phyloP scores from a whole-genome alignment of 2,329 filamentous ascomycete species.

The Monilinia polystroma region DNA sequence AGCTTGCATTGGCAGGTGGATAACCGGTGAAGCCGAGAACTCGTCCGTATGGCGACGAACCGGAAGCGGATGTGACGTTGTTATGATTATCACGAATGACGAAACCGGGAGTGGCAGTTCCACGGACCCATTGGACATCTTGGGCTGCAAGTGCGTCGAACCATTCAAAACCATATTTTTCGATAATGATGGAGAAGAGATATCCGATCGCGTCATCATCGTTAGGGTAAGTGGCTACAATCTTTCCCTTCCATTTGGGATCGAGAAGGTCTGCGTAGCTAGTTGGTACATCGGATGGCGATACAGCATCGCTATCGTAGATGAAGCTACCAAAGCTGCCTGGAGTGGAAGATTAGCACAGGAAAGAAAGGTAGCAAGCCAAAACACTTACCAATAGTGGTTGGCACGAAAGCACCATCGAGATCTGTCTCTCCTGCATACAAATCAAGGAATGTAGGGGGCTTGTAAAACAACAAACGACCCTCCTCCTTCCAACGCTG shows the following conservation, averaged over 20 bases:
- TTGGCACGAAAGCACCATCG: constrained; percentile 5
- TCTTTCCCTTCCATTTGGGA: constrained; percentile 11
- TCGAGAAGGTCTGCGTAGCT: constrained; percentile 7
- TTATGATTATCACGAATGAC: constrained; percentile 3
- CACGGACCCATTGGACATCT: constrained; percentile 15
- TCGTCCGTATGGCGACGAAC: not conserved
- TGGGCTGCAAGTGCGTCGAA: not conserved
- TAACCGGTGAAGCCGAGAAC: constrained; percentile 2
- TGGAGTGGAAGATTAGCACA: not conserved
- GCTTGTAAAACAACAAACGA: constrained; percentile 7
- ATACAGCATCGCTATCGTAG: not conserved
- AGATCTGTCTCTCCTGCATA: constrained; percentile 8
- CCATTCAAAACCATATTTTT: constrained; percentile 7
- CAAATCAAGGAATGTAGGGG: not conserved
- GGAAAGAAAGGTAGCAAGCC: not conserved
- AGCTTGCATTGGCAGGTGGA: not conserved
- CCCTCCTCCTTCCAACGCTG: constrained; percentile 47
- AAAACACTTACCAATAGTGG: not conserved
- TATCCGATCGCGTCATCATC: not conserved
- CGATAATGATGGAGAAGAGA: constrained; percentile 11
- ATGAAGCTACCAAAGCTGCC: not conserved
- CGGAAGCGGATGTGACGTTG: not conserved
- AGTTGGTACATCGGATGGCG: constrained; percentile 22
- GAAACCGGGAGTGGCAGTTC: not conserved
- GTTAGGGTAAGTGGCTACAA: constrained; percentile 11